Evolutionary conservation across 78 protist genomes (phyloP).

Genomic region (Dictyostelium firmibasis): DNA sequence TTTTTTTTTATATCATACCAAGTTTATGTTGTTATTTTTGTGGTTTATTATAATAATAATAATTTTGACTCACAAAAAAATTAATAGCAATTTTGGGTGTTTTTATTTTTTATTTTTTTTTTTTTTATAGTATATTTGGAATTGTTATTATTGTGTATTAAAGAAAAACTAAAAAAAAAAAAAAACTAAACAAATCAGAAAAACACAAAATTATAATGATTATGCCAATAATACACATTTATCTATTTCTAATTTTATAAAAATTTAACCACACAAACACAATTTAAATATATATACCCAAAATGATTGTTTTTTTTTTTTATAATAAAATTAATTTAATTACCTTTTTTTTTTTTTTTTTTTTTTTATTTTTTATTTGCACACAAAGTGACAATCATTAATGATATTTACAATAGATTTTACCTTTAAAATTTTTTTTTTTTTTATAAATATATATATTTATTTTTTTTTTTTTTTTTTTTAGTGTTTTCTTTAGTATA

Average conservation of each 20-base stretch:
- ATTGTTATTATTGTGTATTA: not conserved
- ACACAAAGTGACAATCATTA: not conserved
- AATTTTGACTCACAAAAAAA: not conserved
- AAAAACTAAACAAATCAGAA: not conserved
- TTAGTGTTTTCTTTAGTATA: too few species aligned
- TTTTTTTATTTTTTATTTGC: too few species aligned
- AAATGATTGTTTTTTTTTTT: too few species aligned
- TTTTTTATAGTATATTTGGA: too few species aligned
- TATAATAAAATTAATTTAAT: too few species aligned
- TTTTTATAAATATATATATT: too few species aligned
- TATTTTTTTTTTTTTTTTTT: too few species aligned
- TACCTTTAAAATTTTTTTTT: not conserved
- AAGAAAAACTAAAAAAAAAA: too few species aligned
- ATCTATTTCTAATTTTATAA: not conserved
- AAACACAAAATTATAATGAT: not conserved
- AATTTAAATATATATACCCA: too few species aligned
- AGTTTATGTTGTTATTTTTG: not conserved
- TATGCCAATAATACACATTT: not conserved
- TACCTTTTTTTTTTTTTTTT: not conserved
- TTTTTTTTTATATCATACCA: not conserved
- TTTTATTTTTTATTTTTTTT: too few species aligned
- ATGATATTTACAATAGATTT: not conserved
- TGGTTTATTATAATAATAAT: not conserved
- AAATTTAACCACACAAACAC: not conserved
- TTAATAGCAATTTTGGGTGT: not conserved